Conservation (phyloP, 768 basidiomycete genomes). For the Rhodotorula kratochvilovae region DNA sequence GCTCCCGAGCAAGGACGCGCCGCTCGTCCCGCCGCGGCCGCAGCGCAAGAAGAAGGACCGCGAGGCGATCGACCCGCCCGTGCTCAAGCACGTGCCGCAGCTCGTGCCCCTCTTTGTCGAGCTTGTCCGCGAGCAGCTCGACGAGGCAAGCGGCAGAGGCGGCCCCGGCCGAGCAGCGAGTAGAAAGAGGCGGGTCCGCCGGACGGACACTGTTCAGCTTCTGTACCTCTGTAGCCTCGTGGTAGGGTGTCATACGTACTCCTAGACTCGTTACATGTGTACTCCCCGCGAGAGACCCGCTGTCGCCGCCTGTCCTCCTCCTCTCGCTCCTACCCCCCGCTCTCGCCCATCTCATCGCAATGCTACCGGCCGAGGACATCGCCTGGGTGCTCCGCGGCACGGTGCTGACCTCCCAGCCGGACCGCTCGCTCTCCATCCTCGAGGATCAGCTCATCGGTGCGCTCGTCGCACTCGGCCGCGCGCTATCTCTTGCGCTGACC, state of each 20-base stretch:
- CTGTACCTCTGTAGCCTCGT: too few relatives aligned
- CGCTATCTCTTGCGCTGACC: background rate
- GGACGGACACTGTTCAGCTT: background rate
- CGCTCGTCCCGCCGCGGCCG: constrained; percentile 30
- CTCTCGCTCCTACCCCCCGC: too few relatives aligned
- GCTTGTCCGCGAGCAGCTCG: constrained; percentile 54
- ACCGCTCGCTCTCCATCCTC: constrained; percentile 17
- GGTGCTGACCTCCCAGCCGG: background rate
- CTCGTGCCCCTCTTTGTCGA: constrained; percentile 85
- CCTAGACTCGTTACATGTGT: too few relatives aligned
- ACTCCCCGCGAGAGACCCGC: too few relatives aligned
- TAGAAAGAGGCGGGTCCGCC: background rate
- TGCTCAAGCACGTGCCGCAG: constrained; percentile 69
- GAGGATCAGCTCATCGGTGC: constrained; percentile 10
- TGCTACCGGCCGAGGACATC: background rate
- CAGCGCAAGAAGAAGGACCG: constrained; percentile 51
- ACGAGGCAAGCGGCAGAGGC: constrained; percentile 5
- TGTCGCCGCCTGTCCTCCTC: too few relatives aligned
- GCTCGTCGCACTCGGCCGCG: background rate
- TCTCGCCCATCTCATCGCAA: background rate
- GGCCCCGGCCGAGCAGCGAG: background rate
- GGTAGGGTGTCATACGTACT: too few relatives aligned
- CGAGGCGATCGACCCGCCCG: constrained; percentile 63
- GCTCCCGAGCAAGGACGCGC: constrained; percentile 44
- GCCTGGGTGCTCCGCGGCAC: background rate